phyloP scores from a whole-genome alignment of 208 protist genomes.

The Leishmania major region DNA sequence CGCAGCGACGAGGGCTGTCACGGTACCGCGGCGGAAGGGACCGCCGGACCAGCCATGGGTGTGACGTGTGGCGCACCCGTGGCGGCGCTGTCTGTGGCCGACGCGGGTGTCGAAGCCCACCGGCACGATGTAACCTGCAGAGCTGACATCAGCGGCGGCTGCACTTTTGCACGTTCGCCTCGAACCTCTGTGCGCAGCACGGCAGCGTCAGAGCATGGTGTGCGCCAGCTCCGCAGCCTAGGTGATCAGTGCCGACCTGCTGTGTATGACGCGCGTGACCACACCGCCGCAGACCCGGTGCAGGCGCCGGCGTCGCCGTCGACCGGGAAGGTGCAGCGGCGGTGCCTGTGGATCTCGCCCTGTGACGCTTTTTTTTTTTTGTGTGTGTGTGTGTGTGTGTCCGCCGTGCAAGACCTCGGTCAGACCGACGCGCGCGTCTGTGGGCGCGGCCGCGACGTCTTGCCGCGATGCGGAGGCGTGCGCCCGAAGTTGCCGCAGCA shows the following conservation, averaged over 20 bases:
- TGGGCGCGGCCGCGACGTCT: no score
- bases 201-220: background rate
- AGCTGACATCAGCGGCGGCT: background rate
- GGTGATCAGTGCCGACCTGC: background rate
- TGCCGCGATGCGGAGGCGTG: no score
- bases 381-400: no score
- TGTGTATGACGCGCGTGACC: constrained; percentile 22
- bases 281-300: background rate
- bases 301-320: constrained; percentile 8
- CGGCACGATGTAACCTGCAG: background rate
- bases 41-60: background rate
- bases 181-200: background rate
- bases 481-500: no score
- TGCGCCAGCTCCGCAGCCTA: background rate
- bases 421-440: no score
- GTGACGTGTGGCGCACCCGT: background rate
- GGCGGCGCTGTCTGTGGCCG: no score
- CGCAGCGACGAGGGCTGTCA: background rate
- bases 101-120: background rate
- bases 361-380: no score
- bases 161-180: background rate
- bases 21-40: background rate
- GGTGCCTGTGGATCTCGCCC: no score
- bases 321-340: no score
- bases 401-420: no score